A percentile compares a stretch with the other conserved stretches of the same genome.
phyloP scores from a whole-genome alignment of 169 alveolate genomes.

The Eimeria acervulina region DNA sequence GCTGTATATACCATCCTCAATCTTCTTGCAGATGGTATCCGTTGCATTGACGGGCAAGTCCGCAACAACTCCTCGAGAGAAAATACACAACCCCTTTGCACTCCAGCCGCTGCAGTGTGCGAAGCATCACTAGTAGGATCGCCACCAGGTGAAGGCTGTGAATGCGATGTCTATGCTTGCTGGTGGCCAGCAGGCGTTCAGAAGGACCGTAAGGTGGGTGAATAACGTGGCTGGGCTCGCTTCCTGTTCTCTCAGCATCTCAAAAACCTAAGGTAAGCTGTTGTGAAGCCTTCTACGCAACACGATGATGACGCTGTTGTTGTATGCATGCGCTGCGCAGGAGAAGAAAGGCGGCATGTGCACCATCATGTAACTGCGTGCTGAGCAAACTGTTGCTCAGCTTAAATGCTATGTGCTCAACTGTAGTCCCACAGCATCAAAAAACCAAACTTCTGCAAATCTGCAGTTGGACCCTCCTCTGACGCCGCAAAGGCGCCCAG shows the following conservation, averaged over 20 bases:
- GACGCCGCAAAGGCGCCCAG: background rate
- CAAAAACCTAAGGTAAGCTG: background rate
- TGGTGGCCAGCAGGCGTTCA: conserved; percentile 54
- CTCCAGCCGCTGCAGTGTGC: background rate
- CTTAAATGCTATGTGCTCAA: background rate
- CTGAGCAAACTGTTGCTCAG: background rate
- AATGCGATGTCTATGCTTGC: conserved; percentile 54
- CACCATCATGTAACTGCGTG: conserved; percentile 16
- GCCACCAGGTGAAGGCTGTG: conserved; percentile 16
- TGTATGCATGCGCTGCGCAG: conserved; percentile 33
- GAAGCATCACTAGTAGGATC: background rate
- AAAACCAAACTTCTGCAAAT: background rate
- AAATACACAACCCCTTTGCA: background rate
- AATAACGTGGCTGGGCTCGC: background rate
- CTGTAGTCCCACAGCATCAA: background rate
- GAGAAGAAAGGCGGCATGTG: conserved; percentile 48
- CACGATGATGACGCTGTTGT: background rate
- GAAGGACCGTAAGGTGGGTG: conserved; percentile 50
- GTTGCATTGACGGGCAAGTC: background rate
- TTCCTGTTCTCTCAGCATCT: background rate
- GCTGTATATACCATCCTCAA: background rate
- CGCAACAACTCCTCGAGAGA: background rate
- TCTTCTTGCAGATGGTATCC: conserved; percentile 2
- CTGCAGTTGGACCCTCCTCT: background rate
- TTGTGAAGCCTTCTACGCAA: background rate